phyloP scores from a whole-genome alignment of 306 rosid species.

The Heteromeles arbutifolia region DNA sequence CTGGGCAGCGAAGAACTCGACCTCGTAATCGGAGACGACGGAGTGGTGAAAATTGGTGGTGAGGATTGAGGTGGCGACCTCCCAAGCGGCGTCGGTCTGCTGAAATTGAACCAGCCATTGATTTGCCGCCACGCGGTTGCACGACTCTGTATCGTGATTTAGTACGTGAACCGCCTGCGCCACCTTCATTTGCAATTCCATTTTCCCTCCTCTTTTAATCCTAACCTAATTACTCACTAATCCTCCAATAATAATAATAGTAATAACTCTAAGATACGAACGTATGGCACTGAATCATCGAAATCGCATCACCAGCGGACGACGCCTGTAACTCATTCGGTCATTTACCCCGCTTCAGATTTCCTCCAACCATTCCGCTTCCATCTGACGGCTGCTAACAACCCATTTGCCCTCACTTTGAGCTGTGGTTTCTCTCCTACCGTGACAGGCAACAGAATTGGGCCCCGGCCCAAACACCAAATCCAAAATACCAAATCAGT shows the following conservation, averaged over 20 bases:
- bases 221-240: background rate
- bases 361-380: background rate
- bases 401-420: conserved; percentile 2
- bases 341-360: background rate
- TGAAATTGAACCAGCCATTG: conserved; percentile 98
- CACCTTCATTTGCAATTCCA: conserved; percentile 69
- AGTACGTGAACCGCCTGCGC: conserved; percentile 88
- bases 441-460: background rate
- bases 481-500: too few species aligned
- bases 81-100: conserved; percentile 93
- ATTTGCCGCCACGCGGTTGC: conserved; percentile 98
- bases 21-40: conserved; percentile 54
- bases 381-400: conserved; percentile 23
- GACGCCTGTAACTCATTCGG: conserved; percentile 18
- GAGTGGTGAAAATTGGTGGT: conserved; percentile 47
- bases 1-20: conserved; percentile 98
- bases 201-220: conserved; percentile 2
- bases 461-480: too few species aligned
- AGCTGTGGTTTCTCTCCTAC: background rate
- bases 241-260: background rate
- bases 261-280: conserved; percentile 2
- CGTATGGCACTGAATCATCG: background rate
- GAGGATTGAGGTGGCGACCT: conserved; percentile 87
- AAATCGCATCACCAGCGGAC: conserved; percentile 10
- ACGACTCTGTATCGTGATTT: conserved; percentile 80